A percentile compares a stretch with the other conserved stretches of the same genome.
These are phyloP conservation scores for Acacia melanoxylon DNA, from an alignment of 306 rosid genomes.

Conservation along the genomic window DNA sequence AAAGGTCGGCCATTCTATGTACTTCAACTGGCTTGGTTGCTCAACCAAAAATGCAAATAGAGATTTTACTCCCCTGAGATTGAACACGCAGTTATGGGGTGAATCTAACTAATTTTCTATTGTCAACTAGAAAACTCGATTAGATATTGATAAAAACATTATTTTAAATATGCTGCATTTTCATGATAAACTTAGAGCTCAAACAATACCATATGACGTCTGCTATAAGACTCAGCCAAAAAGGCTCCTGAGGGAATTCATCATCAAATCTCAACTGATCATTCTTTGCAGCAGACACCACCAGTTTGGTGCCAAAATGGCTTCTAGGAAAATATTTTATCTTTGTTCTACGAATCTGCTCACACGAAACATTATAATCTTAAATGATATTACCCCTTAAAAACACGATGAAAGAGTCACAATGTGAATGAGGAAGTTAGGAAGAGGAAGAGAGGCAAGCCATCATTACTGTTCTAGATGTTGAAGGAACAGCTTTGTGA, in stretches of 20 bases:
- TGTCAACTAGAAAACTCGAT: neutral
- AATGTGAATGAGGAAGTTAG: neutral
- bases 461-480: slow-evolving; percentile 42
- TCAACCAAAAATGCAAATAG: slow-evolving; percentile 63
- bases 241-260: slow-evolving; percentile 59
- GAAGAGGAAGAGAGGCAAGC: neutral
- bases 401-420: neutral
- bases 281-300: slow-evolving; percentile 42
- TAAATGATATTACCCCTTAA: slow-evolving; percentile 7
- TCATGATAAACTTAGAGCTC: slow-evolving; percentile 4
- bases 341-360: slow-evolving; percentile 43
- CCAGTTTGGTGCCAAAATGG: slow-evolving; percentile 35
- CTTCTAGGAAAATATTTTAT: slow-evolving; percentile 21
- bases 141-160: neutral
- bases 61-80: slow-evolving; percentile 59
- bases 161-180: slow-evolving; percentile 3
- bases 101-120: slow-evolving; percentile 10
- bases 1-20: slow-evolving; percentile 88
- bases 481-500: slow-evolving; percentile 27
- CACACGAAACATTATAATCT: slow-evolving; percentile 23
- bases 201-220: slow-evolving; percentile 58
- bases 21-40: slow-evolving; percentile 92
- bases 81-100: neutral
- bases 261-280: slow-evolving; percentile 43
- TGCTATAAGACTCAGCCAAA: slow-evolving; percentile 50